Conservation (phyloP, 2,329 filamentous ascomycete genomes). For the Ceratocystis destructans region DNA sequence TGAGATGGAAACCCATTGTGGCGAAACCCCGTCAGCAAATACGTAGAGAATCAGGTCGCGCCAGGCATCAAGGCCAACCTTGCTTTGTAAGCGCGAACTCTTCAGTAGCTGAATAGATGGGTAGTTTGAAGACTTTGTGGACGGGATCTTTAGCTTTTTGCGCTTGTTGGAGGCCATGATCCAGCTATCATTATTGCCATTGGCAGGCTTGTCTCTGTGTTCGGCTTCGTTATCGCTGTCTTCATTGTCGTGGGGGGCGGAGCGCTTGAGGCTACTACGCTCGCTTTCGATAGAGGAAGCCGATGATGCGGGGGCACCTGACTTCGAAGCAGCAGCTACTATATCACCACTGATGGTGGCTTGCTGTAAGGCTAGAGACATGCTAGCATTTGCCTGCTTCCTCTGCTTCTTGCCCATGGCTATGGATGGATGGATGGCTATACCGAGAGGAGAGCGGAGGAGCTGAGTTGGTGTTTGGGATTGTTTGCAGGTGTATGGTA, state of each 20-base stretch:
- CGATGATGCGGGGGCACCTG: neutral
- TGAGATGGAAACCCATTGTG: slow-evolving; percentile 50
- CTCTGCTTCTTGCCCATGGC: slow-evolving; percentile 23
- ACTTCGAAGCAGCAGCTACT: neutral
- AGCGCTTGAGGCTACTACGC: slow-evolving; percentile 35
- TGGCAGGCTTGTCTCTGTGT: slow-evolving; percentile 17
- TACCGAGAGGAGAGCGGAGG: too few relatives aligned
- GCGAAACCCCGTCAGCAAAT: slow-evolving; percentile 49
- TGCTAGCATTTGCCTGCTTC: slow-evolving; percentile 19
- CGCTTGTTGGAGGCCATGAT: slow-evolving; percentile 39
- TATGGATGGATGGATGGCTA: neutral
- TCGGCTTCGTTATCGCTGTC: slow-evolving; percentile 25
- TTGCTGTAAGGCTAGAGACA: slow-evolving; percentile 17
- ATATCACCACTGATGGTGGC: slow-evolving; percentile 14
- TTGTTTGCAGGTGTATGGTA: neutral
- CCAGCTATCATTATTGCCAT: slow-evolving; percentile 36
- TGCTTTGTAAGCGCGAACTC: slow-evolving; percentile 44
- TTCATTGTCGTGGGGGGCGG: slow-evolving; percentile 34
- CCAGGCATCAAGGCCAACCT: slow-evolving; percentile 48
- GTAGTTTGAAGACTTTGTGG: slow-evolving; percentile 42
- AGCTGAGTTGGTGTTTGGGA: neutral
- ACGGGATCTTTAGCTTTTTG: slow-evolving; percentile 48
- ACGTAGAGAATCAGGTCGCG: slow-evolving; percentile 53
- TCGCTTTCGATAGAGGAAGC: slow-evolving; percentile 23
- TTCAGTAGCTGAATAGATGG: slow-evolving; percentile 45